phyloP scores from a whole-genome alignment of 805 yeast genomes.

The Hanseniaspora osmophila region DNA sequence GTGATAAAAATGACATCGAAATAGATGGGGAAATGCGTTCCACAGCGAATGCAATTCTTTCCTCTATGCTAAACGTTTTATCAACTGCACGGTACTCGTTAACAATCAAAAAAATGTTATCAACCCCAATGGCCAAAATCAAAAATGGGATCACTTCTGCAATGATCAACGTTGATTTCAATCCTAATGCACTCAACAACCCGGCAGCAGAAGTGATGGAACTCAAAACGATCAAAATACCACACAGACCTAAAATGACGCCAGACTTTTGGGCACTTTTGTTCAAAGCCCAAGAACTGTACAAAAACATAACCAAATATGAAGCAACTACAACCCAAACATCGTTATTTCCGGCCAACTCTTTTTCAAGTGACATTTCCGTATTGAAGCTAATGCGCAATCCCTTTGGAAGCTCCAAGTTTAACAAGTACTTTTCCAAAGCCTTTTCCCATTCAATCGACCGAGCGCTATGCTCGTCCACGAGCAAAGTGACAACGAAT shows the following conservation, averaged over 20 bases:
- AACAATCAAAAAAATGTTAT: constrained; percentile 75
- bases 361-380: constrained; percentile 73
- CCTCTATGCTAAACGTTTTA: constrained; percentile 36
- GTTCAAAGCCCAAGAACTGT: constrained; percentile 65
- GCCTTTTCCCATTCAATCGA: constrained; percentile 52
- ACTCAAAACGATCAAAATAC: constrained; percentile 64
- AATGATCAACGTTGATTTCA: constrained; percentile 78
- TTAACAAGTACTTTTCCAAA: constrained; percentile 41
- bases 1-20: constrained; percentile 60
- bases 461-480: constrained; percentile 37
- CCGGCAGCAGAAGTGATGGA: constrained; percentile 82
- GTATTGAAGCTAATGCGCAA: constrained; percentile 62
- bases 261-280: constrained; percentile 32
- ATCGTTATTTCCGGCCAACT: constrained; percentile 72
- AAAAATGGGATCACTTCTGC: constrained; percentile 95
- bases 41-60: constrained; percentile 49
- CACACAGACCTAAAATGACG: constrained; percentile 67
- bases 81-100: constrained; percentile 54
- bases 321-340: constrained; percentile 55
- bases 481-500: constrained; percentile 58
- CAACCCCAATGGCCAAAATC: constrained; percentile 90
- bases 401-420: constrained; percentile 42
- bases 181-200: constrained; percentile 54
- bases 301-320: constrained; percentile 73
- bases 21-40: constrained; percentile 80